These are phyloP conservation scores for Helicocarpus griseus DNA, from an alignment of 2,329 filamentous ascomycete species.

Conservation along the genomic window DNA sequence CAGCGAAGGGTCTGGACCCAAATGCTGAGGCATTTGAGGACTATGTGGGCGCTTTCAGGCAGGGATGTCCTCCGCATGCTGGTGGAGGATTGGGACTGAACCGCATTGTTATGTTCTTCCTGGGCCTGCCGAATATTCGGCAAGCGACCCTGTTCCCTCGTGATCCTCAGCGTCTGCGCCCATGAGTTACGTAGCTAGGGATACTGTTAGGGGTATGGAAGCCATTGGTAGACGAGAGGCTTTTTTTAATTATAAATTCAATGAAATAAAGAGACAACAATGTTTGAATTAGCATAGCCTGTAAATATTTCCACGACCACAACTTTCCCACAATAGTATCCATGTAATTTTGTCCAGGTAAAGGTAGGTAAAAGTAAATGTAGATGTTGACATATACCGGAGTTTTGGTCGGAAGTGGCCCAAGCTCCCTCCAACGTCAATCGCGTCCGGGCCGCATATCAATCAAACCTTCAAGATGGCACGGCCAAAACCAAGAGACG, in stretches of 20 bases:
- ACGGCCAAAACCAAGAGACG: too few relatives aligned
- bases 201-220: too few relatives aligned
- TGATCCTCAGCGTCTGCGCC: constrained; percentile 48
- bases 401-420: background rate
- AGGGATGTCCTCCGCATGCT: constrained; percentile 55
- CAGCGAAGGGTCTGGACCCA: constrained; percentile 50
- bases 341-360: background rate
- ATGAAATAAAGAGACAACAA: background rate
- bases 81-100: constrained; percentile 58
- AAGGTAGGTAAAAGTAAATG: too few relatives aligned
- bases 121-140: constrained; percentile 54
- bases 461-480: too few relatives aligned
- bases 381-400: background rate
- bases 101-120: constrained; percentile 57
- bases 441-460: too few relatives aligned
- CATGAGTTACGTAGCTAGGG: too few relatives aligned
- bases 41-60: constrained; percentile 55
- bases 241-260: background rate
- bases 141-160: constrained; percentile 54
- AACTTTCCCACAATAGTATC: background rate
- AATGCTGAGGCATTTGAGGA: constrained; percentile 51
- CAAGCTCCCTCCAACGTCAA: constrained; percentile 1
- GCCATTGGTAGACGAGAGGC: too few relatives aligned
- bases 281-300: background rate
- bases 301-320: too few relatives aligned